phyloP scores from a whole-genome alignment of 306 rosid species.

The Boehmeria nivea region DNA sequence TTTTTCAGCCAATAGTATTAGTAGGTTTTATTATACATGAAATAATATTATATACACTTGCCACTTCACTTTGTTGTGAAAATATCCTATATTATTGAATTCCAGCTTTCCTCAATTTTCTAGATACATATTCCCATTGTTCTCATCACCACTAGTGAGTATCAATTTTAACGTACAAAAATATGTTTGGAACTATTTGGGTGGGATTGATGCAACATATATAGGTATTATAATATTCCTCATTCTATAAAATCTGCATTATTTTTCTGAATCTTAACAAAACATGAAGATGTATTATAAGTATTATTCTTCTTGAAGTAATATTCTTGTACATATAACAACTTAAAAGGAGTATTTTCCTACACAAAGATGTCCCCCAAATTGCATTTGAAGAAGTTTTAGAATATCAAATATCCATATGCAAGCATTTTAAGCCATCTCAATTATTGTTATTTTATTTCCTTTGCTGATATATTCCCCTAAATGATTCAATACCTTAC shows the following conservation, averaged over 20 bases:
- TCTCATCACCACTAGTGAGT: conserved; percentile 3
- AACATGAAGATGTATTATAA: conserved; percentile 19
- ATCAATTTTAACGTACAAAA: background rate
- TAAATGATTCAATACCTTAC: no score
- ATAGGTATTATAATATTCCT: conserved; percentile 4
- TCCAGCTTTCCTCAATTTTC: conserved; percentile 7
- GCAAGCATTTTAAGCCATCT: conserved; percentile 14
- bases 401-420: conserved; percentile 30
- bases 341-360: conserved; percentile 13
- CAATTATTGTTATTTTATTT: conserved; percentile 1
- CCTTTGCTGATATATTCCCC: conserved; percentile 20
- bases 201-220: no score
- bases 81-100: background rate
- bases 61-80: conserved; percentile 2
- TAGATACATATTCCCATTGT: background rate
- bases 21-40: background rate
- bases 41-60: conserved; percentile 3
- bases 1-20: conserved; percentile 4
- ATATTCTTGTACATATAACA: conserved; percentile 37
- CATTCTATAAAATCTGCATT: conserved; percentile 6
- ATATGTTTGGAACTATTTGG: background rate
- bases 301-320: conserved; percentile 31
- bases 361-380: conserved; percentile 16
- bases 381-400: conserved; percentile 21
- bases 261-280: conserved; percentile 9